phyloP scores from a whole-genome alignment of 1,139 yeast species.

The Schwanniomyces etchellsii region DNA sequence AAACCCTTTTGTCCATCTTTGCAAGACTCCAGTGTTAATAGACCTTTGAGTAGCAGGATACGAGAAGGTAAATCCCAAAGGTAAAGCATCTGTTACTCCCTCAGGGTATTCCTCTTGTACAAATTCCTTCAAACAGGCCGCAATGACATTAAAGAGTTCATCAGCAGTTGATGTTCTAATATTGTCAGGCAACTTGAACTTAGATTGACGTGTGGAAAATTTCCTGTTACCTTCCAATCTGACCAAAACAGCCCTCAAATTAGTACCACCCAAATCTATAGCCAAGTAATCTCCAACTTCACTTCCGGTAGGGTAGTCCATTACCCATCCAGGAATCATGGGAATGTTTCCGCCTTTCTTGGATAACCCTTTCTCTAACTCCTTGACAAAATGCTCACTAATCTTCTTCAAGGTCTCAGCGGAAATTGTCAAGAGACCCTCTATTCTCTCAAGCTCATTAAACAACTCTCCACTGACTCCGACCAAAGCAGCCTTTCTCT shows the following conservation, averaged over 20 bases:
- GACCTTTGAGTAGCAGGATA: conserved; percentile 85
- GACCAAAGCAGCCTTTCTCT: conserved; percentile 54
- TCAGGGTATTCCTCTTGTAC: conserved; percentile 57
- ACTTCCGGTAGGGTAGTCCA: conserved; percentile 87
- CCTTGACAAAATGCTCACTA: conserved; percentile 55
- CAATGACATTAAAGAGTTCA: conserved; percentile 80
- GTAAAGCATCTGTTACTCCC: conserved; percentile 51
- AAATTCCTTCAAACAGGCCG: conserved; percentile 66
- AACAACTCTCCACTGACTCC: conserved; percentile 66
- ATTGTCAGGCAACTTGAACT: conserved; percentile 66
- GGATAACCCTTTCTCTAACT: conserved; percentile 75
- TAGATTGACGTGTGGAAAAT: conserved; percentile 79
- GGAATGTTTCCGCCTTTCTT: conserved; percentile 81
- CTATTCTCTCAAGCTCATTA: conserved; percentile 53
- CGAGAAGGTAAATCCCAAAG: conserved; percentile 93
- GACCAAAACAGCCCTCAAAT: conserved; percentile 83
- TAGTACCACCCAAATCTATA: conserved; percentile 94
- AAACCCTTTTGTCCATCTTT: conserved; percentile 98
- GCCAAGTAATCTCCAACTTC: conserved; percentile 89
- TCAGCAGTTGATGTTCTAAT: conserved; percentile 78
- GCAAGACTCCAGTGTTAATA: conserved; percentile 81
- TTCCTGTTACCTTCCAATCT: conserved; percentile 71
- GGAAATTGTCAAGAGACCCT: conserved; percentile 58
- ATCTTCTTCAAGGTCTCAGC: conserved; percentile 57
- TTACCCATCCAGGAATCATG: conserved; percentile 96